A percentile compares a stretch with the other conserved stretches of the same genome.
Conservation (phyloP, 495 filamentous ascomycete genomes). For the Aspergillus avenaceus region DNA sequence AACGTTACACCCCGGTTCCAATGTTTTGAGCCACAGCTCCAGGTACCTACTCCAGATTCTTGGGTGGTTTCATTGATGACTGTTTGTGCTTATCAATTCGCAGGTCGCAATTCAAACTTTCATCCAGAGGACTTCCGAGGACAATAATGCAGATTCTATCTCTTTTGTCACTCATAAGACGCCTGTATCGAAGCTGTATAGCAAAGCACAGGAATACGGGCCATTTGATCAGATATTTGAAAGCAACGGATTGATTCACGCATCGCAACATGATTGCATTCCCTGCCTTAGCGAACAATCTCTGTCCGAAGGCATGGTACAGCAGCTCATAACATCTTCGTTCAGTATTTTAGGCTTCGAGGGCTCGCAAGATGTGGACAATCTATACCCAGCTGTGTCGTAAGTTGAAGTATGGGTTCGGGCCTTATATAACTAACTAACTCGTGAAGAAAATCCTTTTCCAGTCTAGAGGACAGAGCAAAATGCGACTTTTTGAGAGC, state of each 20-base stretch:
- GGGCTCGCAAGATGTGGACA: conserved; percentile 16
- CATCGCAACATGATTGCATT: conserved; percentile 27
- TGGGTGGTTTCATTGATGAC: too few species aligned
- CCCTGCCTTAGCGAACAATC: conserved; percentile 1
- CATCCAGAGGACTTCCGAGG: neutral
- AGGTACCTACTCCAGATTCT: conserved; percentile 22
- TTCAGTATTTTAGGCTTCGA: conserved; percentile 17
- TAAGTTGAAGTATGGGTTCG: too few species aligned
- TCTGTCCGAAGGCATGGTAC: conserved; percentile 5
- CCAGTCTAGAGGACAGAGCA: conserved; percentile 21
- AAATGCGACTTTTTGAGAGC: conserved; percentile 29
- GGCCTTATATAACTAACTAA: conserved; percentile 17
- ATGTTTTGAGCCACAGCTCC: conserved; percentile 21
- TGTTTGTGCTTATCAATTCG: conserved; percentile 13
- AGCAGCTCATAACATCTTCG: conserved; percentile 17
- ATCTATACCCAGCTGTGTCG: conserved; percentile 23
- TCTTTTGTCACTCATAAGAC: neutral
- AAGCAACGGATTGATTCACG: conserved; percentile 9
- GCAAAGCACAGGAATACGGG: conserved; percentile 7
- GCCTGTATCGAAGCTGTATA: neutral
- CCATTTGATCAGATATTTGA: conserved; percentile 4
- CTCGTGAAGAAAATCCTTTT: conserved; percentile 20
- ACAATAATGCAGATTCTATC: neutral
- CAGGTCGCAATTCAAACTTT: conserved; percentile 22
- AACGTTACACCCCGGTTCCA: conserved; percentile 11